These are phyloP conservation scores for Dactylella cylindrospora DNA, from an alignment of 2,329 filamentous ascomycete genomes.

Conservation along the genomic window DNA sequence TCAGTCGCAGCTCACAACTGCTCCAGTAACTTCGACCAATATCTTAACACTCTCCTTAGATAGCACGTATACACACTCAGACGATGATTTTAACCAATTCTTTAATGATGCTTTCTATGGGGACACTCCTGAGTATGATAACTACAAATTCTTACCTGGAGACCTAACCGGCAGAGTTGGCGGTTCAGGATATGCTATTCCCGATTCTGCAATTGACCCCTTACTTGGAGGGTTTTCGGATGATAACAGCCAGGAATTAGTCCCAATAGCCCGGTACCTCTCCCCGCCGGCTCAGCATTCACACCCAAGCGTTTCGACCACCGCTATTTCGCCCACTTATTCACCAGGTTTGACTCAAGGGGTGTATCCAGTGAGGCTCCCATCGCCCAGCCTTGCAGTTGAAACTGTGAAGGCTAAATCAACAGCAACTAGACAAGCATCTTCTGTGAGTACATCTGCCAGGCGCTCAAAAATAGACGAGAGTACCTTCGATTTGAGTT, in stretches of 20 bases:
- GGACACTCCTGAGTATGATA: neutral
- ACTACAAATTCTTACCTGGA: neutral
- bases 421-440: too few relatives aligned
- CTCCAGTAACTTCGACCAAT: neutral
- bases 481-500: conserved; percentile 24
- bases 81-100: conserved; percentile 7
- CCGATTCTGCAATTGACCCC: conserved; percentile 27
- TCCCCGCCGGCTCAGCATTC: too few relatives aligned
- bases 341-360: too few relatives aligned
- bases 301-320: too few relatives aligned
- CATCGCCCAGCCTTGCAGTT: too few relatives aligned
- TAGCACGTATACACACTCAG: too few relatives aligned
- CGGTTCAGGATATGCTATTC: neutral
- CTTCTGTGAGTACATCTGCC: too few relatives aligned
- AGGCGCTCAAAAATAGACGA: conserved; percentile 33
- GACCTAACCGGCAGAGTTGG: neutral
- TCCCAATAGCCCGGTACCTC: too few relatives aligned
- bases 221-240: neutral
- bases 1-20: too few relatives aligned
- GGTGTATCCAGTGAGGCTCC: too few relatives aligned
- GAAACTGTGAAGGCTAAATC: too few relatives aligned
- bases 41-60: neutral
- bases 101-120: conserved; percentile 26
- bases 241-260: neutral
- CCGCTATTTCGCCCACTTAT: too few relatives aligned